Evolutionary conservation across 306 rosid genomes (phyloP), one percentile per base, ranked within the genome.

Genomic region (Alnus rubra): DNA sequence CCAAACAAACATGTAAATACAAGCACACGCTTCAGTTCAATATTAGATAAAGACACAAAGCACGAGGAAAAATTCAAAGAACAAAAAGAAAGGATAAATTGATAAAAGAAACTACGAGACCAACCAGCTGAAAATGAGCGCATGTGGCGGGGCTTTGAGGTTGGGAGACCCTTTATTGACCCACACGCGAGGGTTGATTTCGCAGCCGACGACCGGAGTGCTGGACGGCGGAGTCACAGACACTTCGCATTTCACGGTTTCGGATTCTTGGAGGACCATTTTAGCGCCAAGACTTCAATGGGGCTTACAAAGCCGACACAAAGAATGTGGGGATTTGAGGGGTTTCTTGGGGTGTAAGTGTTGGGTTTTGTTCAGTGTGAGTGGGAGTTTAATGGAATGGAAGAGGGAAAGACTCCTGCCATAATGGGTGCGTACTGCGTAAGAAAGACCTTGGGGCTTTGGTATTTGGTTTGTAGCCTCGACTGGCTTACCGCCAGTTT

Each of bases 81-180:
- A 45, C 0, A 47, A 47, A 58, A 53, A 48, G 56, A 48, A 62
- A n/a, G 23, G 28, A 55, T 18, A 16, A 0, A 15, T 4, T 3
- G 44, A 30, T 44, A 10, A 31, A 44, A 54, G 31, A 48, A 54
- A 4, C n/a, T 31, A 28, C 13, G 19, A 53, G 23, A 56, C 64
- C 55, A 68, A 84, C 87, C 87, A 80, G 15, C 4, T 65, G 77
- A 5, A 76, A 67, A 12, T 56, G 54, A 76, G 1, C 54, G 69
- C 30, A 69, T 71, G 55, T 7, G 18, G 9, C 0, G 65, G 78
- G 64, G 18, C 39, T 31, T 0, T 9, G 18, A 4, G 4, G n/a
- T 35, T 0, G 50, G 9, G 0, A 9, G 19, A 37, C 18, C 69
- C 69, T 45, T 10, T 5, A 1, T 0, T 51, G 39, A 35, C 54